phyloP scores from a whole-genome alignment of 2,329 filamentous ascomycete genomes.

The Penicillium sp. region DNA sequence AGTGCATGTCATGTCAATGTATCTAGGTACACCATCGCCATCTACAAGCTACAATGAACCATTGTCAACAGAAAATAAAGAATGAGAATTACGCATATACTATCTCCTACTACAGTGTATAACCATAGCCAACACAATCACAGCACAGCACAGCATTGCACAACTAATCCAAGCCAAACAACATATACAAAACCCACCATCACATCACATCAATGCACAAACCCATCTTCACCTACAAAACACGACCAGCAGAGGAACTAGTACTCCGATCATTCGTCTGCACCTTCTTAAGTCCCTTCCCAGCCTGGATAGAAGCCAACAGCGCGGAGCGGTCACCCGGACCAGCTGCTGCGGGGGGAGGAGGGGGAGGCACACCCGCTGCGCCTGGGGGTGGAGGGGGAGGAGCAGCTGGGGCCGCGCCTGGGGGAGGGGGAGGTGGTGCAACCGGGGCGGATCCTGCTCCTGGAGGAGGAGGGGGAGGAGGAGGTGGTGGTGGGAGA shows the following conservation, averaged over 20 bases:
- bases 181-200: too few relatives aligned
- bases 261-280: constrained; percentile 84
- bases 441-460: constrained; percentile 41
- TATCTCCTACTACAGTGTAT: too few relatives aligned
- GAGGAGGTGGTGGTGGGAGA: constrained; percentile 39
- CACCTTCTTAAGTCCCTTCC: constrained; percentile 81
- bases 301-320: constrained; percentile 80
- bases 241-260: constrained; percentile 74
- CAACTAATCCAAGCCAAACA: too few relatives aligned
- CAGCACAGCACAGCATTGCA: too few relatives aligned
- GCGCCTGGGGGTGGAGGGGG: constrained; percentile 41
- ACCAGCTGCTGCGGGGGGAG: constrained; percentile 61
- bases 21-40: too few relatives aligned
- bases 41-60: too few relatives aligned
- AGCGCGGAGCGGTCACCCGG: constrained; percentile 64
- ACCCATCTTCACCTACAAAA: too few relatives aligned
- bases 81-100: too few relatives aligned
- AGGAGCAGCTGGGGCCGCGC: constrained; percentile 29
- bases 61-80: too few relatives aligned
- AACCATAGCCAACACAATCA: too few relatives aligned
- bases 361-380: constrained; percentile 43
- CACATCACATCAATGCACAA: too few relatives aligned
- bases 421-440: constrained; percentile 36
- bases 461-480: constrained; percentile 40
- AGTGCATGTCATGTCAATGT: too few relatives aligned